Evolutionary conservation across 2,329 filamentous ascomycete species (phyloP).

Genomic region (Epicoccum nigrum): DNA sequence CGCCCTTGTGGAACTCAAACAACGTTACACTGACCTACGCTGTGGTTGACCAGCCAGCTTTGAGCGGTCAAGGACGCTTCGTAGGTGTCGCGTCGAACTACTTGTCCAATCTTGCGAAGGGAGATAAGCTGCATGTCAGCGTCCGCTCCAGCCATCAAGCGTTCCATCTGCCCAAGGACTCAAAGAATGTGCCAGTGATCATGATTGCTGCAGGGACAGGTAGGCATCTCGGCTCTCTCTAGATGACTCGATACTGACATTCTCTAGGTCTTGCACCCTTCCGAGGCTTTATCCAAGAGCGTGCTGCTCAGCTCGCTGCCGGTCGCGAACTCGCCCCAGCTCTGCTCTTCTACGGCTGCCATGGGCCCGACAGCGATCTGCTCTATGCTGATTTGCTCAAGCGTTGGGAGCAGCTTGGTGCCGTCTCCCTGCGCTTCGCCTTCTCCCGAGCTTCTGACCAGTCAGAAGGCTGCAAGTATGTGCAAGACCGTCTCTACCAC

Average conservation of each 20-base stretch:
- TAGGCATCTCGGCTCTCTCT: conserved; percentile 2
- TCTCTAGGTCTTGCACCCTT: conserved; percentile 52
- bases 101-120: conserved; percentile 47
- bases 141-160: conserved; percentile 50
- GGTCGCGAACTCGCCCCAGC: conserved; percentile 64
- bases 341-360: conserved; percentile 70
- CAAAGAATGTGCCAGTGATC: conserved; percentile 50
- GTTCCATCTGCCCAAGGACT: conserved; percentile 53
- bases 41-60: conserved; percentile 64
- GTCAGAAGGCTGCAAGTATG: conserved; percentile 59
- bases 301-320: conserved; percentile 50
- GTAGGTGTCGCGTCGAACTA: conserved; percentile 54
- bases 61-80: conserved; percentile 51
- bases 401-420: conserved; percentile 65
- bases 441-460: conserved; percentile 57
- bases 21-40: conserved; percentile 71
- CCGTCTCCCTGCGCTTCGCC: conserved; percentile 66
- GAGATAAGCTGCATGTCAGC: conserved; percentile 52
- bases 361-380: conserved; percentile 60
- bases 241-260: background rate
- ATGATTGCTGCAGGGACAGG: conserved; percentile 47
- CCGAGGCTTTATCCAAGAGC: conserved; percentile 51
- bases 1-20: conserved; percentile 64
- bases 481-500: conserved; percentile 59
- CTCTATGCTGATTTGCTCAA: conserved; percentile 66